These are phyloP conservation scores for Eutypella sp. DNA, from an alignment of 2,329 filamentous ascomycete genomes.

Conservation along the genomic window DNA sequence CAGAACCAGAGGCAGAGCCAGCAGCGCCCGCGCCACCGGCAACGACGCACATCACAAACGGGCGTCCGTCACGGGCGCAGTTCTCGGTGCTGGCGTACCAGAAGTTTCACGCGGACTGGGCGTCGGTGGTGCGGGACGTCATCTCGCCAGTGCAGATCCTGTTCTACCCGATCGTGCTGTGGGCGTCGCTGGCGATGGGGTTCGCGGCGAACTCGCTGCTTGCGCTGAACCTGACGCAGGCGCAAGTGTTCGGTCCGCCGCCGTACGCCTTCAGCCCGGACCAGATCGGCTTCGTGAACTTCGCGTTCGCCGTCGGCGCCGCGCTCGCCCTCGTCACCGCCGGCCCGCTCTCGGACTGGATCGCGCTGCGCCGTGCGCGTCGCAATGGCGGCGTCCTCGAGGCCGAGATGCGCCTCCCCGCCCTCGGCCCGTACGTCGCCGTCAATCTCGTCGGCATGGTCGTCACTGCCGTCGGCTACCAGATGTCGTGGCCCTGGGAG, in stretches of 20 bases:
- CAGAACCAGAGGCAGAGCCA: constrained; percentile 5
- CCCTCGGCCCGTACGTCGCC: constrained; percentile 36
- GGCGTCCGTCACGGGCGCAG: constrained; percentile 17
- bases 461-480: constrained; percentile 41
- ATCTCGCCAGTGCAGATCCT: constrained; percentile 21
- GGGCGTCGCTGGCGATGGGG: constrained; percentile 22
- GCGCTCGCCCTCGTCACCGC: constrained; percentile 33
- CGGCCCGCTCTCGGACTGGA: constrained; percentile 39
- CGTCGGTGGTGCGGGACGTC: constrained; percentile 19
- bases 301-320: constrained; percentile 37
- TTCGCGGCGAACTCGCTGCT: constrained; percentile 33
- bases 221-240: constrained; percentile 46
- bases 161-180: constrained; percentile 26
- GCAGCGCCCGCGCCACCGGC: constrained; percentile 8
- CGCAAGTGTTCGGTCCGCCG: constrained; percentile 37
- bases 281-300: constrained; percentile 44
- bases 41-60: constrained; percentile 9
- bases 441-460: constrained; percentile 39
- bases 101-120: constrained; percentile 16
- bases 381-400: constrained; percentile 39
- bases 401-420: constrained; percentile 39
- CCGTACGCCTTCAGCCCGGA: constrained; percentile 40
- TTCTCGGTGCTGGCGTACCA: constrained; percentile 21
- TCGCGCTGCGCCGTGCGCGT: constrained; percentile 30
- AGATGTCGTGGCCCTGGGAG: constrained; percentile 40